Base-by-base conservation (phyloP, 331 rosid genomes). In the Pyracantha coccinea region DNA sequence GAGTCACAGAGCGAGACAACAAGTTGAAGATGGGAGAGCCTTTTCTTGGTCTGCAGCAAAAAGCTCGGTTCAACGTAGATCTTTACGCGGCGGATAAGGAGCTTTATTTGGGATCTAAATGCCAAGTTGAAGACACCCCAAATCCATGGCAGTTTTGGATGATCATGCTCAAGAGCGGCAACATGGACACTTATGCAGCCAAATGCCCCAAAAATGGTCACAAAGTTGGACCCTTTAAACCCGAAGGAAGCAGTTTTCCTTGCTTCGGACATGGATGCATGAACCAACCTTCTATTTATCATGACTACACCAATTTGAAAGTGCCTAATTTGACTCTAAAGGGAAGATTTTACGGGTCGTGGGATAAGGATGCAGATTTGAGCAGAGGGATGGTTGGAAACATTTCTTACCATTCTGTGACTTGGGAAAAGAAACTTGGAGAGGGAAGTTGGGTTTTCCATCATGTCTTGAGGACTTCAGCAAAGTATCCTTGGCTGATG, bases 401-500 rank as follows among this genome's bases (percentile, higher is more conserved):
- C 15, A 62, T 25, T 55, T 87, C 91, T 41, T 84, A 87, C 83
- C 80, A 72, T 76, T 82, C 88, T 6, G 83, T 84, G 29, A 74
- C 83, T 17, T 84, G 91, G 91, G 57, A 68, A 44, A 87, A 87
- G 82, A 81, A 87, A 71, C 68, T 72, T 31, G 79, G 83, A 53
- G 59, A 81, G 68, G 88, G 91, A n/a, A 82, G 91, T 66, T 87
- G 91, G 88, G 74, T 82, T 47, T 87, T 87, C 68, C 82, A 72
- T 5, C 73, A 82, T 24, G 31, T 62, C 31, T 72, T 87, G 67
- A 77, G 66, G 38, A 84, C 91, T 15, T 84, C 88, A 72, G 41
- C 72, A 15, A 84, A 84, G 82, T 87, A 87, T 77, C 91, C 91
- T 12, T 87, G 91, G 91, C 64, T 87, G 75, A 87, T 87, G 91